Evolutionary conservation across 2,329 filamentous ascomycete species (phyloP).

Genomic region (Phialocephala sp.): DNA sequence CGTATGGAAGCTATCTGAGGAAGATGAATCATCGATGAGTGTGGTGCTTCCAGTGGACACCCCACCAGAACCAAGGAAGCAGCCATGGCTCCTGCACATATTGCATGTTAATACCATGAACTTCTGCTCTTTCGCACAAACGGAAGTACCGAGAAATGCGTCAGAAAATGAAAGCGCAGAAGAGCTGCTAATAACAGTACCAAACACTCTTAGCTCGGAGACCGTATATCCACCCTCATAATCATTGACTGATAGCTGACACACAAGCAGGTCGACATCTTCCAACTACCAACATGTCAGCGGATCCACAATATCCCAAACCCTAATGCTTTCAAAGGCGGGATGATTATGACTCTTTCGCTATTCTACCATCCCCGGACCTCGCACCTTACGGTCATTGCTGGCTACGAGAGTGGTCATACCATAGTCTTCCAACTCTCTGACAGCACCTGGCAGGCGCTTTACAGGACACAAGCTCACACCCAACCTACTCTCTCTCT

Average conservation of each 20-base stretch:
- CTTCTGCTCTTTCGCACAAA: conserved; percentile 80
- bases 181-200: conserved; percentile 75
- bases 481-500: conserved; percentile 83
- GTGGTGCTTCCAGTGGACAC: conserved; percentile 74
- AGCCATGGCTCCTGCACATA: conserved; percentile 86
- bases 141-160: conserved; percentile 21
- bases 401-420: conserved; percentile 86
- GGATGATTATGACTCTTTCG: conserved; percentile 88
- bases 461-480: conserved; percentile 73
- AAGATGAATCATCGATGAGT: conserved; percentile 69
- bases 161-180: conserved; percentile 43
- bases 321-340: conserved; percentile 54
- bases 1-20: conserved; percentile 75
- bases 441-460: conserved; percentile 51
- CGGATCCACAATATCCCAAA: conserved; percentile 65
- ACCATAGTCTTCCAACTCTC: conserved; percentile 62
- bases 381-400: conserved; percentile 64
- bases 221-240: conserved; percentile 54
- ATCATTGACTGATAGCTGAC: conserved; percentile 6
- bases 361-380: conserved; percentile 56
- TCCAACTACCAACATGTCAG: conserved; percentile 75
- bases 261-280: conserved; percentile 71
- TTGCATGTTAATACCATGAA: conserved; percentile 92
- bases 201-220: conserved; percentile 76
- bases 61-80: conserved; percentile 53